A percentile compares a stretch with the other conserved stretches of the same genome.
Evolutionary conservation across 1,139 yeast genomes (phyloP).

Genomic region (Hansenula lynferdii): DNA sequence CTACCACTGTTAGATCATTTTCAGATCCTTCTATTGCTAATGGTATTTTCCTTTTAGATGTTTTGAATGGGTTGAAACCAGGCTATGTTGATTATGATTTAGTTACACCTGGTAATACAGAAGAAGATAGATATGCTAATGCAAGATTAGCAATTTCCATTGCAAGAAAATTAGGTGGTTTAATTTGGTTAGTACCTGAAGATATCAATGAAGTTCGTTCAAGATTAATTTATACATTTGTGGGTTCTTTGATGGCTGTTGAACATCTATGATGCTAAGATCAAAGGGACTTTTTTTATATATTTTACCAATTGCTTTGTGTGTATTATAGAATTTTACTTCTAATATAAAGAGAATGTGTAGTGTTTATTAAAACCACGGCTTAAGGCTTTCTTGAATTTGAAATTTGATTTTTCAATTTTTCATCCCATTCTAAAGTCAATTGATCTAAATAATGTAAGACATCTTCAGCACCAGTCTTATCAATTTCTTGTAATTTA

Average conservation of each 20-base stretch:
- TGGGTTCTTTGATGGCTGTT: conserved; percentile 87
- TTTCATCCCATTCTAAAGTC: conserved; percentile 60
- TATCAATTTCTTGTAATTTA: conserved; percentile 48
- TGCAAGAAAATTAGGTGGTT: conserved; percentile 96
- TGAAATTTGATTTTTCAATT: conserved; percentile 66
- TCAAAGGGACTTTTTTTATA: too few relatives aligned
- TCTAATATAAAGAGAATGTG: too few relatives aligned
- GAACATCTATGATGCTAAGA: conserved; percentile 24
- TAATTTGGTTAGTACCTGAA: conserved; percentile 99
- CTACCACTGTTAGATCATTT: conserved; percentile 69
- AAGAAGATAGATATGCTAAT: conserved; percentile 86
- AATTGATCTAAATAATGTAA: conserved; percentile 52
- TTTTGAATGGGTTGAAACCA: conserved; percentile 89
- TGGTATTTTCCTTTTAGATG: conserved; percentile 83
- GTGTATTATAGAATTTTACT: not conserved
- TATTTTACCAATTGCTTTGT: too few relatives aligned
- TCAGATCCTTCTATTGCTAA: conserved; percentile 72
- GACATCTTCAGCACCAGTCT: conserved; percentile 63
- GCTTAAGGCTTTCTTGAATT: conserved; percentile 35
- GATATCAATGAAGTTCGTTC: conserved; percentile 96
- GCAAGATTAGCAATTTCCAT: conserved; percentile 97
- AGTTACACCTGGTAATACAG: conserved; percentile 72
- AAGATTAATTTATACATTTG: conserved; percentile 87
- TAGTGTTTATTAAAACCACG: too few relatives aligned
- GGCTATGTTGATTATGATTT: conserved; percentile 96